Evolutionary conservation across 2,329 filamentous ascomycete genomes (phyloP).

Genomic region (Ilyonectria destructans): DNA sequence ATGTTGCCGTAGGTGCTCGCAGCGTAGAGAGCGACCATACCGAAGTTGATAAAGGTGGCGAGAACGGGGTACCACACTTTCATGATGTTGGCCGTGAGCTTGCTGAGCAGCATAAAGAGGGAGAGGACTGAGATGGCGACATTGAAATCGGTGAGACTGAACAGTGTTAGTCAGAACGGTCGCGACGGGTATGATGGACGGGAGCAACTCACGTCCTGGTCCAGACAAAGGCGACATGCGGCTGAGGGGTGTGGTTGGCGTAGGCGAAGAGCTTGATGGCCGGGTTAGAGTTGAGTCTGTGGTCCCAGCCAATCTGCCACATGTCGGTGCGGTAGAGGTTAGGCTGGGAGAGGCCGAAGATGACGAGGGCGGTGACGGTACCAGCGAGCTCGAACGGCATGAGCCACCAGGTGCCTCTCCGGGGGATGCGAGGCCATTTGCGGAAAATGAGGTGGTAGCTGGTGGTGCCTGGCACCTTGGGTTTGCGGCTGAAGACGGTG

Average conservation of each 20-base stretch:
- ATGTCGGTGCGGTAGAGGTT: conserved; percentile 80
- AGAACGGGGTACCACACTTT: conserved; percentile 80
- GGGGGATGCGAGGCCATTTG: conserved; percentile 67
- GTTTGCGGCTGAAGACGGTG: conserved; percentile 36
- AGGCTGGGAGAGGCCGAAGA: conserved; percentile 82
- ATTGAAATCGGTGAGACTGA: conserved; percentile 82
- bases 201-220: conserved; percentile 74
- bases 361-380: conserved; percentile 76
- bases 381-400: conserved; percentile 78
- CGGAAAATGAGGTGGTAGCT: conserved; percentile 72
- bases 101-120: conserved; percentile 82
- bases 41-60: conserved; percentile 70
- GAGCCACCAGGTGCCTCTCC: conserved; percentile 73
- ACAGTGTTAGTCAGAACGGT: not conserved
- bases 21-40: conserved; percentile 74
- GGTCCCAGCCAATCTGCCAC: conserved; percentile 80
- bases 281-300: conserved; percentile 84
- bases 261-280: conserved; percentile 80
- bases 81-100: conserved; percentile 80
- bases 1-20: conserved; percentile 81
- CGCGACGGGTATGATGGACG: conserved; percentile 16
- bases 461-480: conserved; percentile 36
- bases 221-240: conserved; percentile 80
- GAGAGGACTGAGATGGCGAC: conserved; percentile 83
- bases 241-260: conserved; percentile 78